Percentiles rank a stretch among this genome's conserved stretches.
phyloP scores from a whole-genome alignment of 768 basidiomycete species.

The Boletus subparvulus region DNA sequence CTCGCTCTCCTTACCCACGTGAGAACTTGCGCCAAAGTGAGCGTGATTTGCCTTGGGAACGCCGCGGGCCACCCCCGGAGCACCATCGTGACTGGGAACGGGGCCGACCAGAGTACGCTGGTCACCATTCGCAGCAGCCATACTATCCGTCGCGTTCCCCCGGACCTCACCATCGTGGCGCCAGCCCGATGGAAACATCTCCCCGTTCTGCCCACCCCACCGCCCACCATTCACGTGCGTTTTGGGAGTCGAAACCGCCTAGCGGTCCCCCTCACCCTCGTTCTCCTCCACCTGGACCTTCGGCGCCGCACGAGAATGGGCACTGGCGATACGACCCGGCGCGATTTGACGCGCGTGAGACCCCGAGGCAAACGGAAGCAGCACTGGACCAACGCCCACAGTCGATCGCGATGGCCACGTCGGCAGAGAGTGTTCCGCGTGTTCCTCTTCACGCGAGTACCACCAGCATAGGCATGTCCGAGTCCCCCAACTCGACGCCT shows the following conservation, averaged over 20 bases:
- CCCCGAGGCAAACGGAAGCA: conserved; percentile 31
- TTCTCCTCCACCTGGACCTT: conserved; percentile 36
- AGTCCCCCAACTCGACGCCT: conserved; percentile 53
- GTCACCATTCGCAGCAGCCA: conserved; percentile 31
- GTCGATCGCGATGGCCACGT: conserved; percentile 42
- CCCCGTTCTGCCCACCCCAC: conserved; percentile 53
- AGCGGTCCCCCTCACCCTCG: conserved; percentile 30
- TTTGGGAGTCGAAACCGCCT: conserved; percentile 64
- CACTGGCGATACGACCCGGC: conserved; percentile 63
- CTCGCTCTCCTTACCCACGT: conserved; percentile 61
- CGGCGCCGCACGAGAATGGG: conserved; percentile 42
- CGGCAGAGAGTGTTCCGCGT: conserved; percentile 42
- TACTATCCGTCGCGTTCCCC: conserved; percentile 38
- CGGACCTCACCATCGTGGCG: conserved; percentile 38
- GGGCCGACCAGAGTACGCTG: conserved; percentile 40
- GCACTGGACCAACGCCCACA: conserved; percentile 35
- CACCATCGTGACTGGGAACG: conserved; percentile 57
- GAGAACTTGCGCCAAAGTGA: conserved; percentile 50
- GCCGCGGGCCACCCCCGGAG: conserved; percentile 45
- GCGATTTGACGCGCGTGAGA: conserved; percentile 50
- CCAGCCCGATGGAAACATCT: conserved; percentile 60
- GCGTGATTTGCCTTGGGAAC: conserved; percentile 59
- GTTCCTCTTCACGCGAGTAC: conserved; percentile 31
- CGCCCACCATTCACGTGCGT: conserved; percentile 36
- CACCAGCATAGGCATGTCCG: conserved; percentile 48